Percentiles rank a stretch among this genome's conserved stretches.
phyloP scores from a whole-genome alignment of 2,329 filamentous ascomycete genomes.

The Talaromyces sp. region DNA sequence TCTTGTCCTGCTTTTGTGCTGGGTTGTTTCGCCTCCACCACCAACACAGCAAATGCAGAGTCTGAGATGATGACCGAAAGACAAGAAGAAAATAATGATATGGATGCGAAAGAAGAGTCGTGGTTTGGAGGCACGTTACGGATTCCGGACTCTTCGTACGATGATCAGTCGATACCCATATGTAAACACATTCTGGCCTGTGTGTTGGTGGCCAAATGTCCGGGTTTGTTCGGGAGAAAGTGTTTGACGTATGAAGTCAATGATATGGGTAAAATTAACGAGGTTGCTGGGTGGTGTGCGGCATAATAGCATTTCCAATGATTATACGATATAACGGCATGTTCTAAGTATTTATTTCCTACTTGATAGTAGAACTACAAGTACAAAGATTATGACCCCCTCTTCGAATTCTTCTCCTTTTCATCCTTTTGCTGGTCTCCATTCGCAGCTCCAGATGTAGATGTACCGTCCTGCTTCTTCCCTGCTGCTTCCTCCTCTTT shows the following conservation, averaged over 20 bases:
- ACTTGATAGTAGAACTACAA: background rate
- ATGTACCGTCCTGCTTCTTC: conserved; percentile 54
- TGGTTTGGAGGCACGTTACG: conserved; percentile 35
- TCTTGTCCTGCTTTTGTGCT: conserved; percentile 81
- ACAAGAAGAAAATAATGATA: too few relatives aligned
- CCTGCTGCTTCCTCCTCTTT: conserved; percentile 61
- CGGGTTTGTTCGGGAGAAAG: conserved; percentile 50
- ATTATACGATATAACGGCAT: background rate
- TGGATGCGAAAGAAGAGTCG: conserved; percentile 11
- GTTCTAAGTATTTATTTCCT: conserved; percentile 17
- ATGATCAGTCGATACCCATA: conserved; percentile 33
- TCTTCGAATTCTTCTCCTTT: conserved; percentile 54
- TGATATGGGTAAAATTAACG: conserved; percentile 51
- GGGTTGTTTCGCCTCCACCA: conserved; percentile 52
- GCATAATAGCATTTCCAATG: conserved; percentile 29
- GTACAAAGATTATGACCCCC: conserved; percentile 47
- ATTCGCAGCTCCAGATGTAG: conserved; percentile 30
- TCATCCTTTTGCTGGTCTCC: conserved; percentile 52
- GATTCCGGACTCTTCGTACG: conserved; percentile 14
- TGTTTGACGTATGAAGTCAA: conserved; percentile 37
- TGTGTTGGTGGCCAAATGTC: conserved; percentile 64
- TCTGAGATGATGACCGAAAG: background rate
- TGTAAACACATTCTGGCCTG: conserved; percentile 92
- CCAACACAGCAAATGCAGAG: background rate
- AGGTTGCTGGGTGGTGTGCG: conserved; percentile 66